Conservation (phyloP, 2,329 filamentous ascomycete species). For the Pseudogymnoascus sp. region DNA sequence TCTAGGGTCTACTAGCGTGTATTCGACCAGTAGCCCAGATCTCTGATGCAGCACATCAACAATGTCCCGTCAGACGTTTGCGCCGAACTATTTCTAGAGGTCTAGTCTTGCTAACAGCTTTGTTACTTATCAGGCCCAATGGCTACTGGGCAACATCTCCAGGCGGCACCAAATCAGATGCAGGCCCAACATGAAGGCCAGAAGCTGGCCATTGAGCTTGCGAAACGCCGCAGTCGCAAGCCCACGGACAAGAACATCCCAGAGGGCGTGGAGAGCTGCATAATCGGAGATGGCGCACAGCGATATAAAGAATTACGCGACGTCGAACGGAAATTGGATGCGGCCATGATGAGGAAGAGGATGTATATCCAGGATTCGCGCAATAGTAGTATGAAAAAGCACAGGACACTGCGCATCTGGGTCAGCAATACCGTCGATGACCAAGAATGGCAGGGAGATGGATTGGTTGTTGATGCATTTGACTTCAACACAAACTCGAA, state of each 20-base stretch:
- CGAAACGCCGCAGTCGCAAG: slow-evolving; percentile 75
- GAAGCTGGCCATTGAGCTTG: slow-evolving; percentile 52
- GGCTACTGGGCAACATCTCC: slow-evolving; percentile 24
- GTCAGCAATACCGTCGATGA: slow-evolving; percentile 91
- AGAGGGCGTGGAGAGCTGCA: slow-evolving; percentile 75
- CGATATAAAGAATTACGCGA: slow-evolving; percentile 80
- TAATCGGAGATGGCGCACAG: slow-evolving; percentile 72
- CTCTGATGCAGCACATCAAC: slow-evolving; percentile 1
- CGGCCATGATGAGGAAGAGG: slow-evolving; percentile 87
- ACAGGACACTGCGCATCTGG: slow-evolving; percentile 84
- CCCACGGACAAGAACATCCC: slow-evolving; percentile 94
- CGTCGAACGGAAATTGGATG: slow-evolving; percentile 79
- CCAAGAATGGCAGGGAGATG: slow-evolving; percentile 79
- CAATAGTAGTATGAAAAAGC: slow-evolving; percentile 66
- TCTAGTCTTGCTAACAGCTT: slow-evolving; percentile 9
- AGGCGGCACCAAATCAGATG: slow-evolving; percentile 42
- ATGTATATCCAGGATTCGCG: slow-evolving; percentile 81
- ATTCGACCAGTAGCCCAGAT: slow-evolving; percentile 2
- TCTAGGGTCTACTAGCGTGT: slow-evolving; percentile 8
- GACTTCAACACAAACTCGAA: slow-evolving; percentile 72
- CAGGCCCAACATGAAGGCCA: slow-evolving; percentile 41
- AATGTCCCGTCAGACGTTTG: slow-evolving; percentile 3
- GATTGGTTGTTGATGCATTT: slow-evolving; percentile 63
- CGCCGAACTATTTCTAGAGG: background rate
- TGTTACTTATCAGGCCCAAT: slow-evolving; percentile 24